Evolutionary conservation across 2,329 filamentous ascomycete genomes (phyloP).

Genomic region (Penicillium crustosum): DNA sequence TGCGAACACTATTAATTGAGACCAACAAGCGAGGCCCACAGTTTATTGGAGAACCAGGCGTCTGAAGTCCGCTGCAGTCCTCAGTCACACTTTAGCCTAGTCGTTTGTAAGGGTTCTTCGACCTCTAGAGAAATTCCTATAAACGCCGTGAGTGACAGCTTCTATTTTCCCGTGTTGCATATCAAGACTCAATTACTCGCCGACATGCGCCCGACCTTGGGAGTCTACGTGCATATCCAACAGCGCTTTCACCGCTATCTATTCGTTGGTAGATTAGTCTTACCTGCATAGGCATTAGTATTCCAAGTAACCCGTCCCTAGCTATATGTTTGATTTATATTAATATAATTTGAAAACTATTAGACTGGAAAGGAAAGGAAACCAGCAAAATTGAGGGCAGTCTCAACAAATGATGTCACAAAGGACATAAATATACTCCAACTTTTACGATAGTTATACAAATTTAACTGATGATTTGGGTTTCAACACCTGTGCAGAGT

Average conservation of each 20-base stretch:
- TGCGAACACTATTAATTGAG: slow-evolving; percentile 1
- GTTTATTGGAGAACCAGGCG: not conserved
- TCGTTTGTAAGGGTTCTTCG: not conserved
- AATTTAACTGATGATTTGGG: too few species aligned
- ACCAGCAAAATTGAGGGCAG: too few species aligned
- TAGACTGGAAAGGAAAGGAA: not conserved
- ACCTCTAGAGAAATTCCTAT: not conserved
- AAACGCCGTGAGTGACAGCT: not conserved
- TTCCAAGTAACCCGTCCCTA: not conserved
- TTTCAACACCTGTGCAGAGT: not conserved
- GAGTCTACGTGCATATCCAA: not conserved
- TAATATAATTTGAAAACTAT: not conserved
- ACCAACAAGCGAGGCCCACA: slow-evolving; percentile 2
- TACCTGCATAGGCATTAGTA: not conserved
- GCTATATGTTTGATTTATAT: not conserved
- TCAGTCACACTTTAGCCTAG: not conserved
- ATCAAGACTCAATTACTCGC: not conserved
- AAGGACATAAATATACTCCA: too few species aligned
- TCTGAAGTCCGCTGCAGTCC: not conserved
- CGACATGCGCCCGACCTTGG: not conserved
- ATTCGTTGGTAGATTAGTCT: too few species aligned
- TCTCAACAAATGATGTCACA: too few species aligned
- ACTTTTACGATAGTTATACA: too few species aligned
- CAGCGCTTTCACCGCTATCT: not conserved
- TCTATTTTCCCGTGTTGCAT: not conserved